phyloP scores from a whole-genome alignment of 164 flowering plant genomes.

The Stephania japonica region DNA sequence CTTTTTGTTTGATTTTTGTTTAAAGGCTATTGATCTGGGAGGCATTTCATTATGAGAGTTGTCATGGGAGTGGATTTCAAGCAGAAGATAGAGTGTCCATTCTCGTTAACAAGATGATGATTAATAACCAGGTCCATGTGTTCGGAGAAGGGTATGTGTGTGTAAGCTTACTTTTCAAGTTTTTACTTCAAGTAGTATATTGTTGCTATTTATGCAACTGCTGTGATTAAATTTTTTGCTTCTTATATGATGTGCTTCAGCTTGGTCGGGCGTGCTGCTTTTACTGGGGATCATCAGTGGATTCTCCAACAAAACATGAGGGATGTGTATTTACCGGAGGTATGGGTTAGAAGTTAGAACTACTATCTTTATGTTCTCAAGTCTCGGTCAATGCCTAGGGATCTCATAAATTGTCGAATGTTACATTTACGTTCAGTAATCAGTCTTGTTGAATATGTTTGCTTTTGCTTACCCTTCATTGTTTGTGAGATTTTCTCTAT shows the following conservation, averaged over 20 bases:
- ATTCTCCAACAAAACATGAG: slow-evolving; percentile 34
- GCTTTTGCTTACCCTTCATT: background rate
- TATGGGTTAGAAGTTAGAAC: slow-evolving; percentile 9
- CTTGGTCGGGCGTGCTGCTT: slow-evolving; percentile 67
- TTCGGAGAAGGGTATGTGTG: slow-evolving; percentile 77
- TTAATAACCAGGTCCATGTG: slow-evolving; percentile 45
- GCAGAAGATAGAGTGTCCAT: slow-evolving; percentile 26
- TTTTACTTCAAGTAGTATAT: background rate
- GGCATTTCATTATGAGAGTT: slow-evolving; percentile 54
- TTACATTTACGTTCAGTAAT: background rate
- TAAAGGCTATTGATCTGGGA: slow-evolving; percentile 86
- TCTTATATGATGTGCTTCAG: slow-evolving; percentile 24
- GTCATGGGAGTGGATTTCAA: slow-evolving; percentile 23
- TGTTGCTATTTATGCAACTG: background rate
- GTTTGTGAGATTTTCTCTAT: background rate
- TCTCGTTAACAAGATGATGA: slow-evolving; percentile 65
- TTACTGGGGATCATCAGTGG: slow-evolving; percentile 61
- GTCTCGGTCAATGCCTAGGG: background rate
- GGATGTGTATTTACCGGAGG: slow-evolving; percentile 45
- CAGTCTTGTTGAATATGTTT: background rate
- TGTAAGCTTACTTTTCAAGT: background rate
- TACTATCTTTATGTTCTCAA: background rate
- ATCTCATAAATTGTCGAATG: background rate
- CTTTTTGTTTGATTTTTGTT: slow-evolving; percentile 6
- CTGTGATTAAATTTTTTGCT: too few relatives aligned